These are phyloP conservation scores for Xylaria sp. DNA, from an alignment of 2,329 filamentous ascomycete species.

Conservation along the genomic window DNA sequence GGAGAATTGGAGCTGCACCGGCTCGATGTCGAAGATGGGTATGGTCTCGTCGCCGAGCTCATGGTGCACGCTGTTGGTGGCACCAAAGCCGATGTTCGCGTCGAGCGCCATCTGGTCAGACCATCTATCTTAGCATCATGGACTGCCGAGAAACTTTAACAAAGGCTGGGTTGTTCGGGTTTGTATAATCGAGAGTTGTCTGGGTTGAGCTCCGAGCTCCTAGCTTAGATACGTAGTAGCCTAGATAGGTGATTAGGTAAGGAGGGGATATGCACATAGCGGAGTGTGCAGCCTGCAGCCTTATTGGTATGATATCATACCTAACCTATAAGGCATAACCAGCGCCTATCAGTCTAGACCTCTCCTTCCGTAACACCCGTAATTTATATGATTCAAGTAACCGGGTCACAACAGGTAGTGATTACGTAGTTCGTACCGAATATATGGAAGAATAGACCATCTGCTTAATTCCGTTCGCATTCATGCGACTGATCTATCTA, in stretches of 20 bases:
- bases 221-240: too few species aligned
- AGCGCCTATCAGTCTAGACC: too few species aligned
- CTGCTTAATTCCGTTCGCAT: slow-evolving; percentile 3
- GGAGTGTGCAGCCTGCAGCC: slow-evolving; percentile 1
- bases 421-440: neutral
- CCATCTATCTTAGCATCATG: slow-evolving; percentile 45
- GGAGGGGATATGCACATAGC: slow-evolving; percentile 19
- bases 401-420: neutral
- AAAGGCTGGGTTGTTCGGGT: slow-evolving; percentile 32
- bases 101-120: slow-evolving; percentile 72
- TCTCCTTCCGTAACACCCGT: too few species aligned
- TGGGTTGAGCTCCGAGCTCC: neutral
- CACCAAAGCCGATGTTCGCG: slow-evolving; percentile 77
- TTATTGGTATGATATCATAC: too few species aligned
- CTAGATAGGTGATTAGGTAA: slow-evolving; percentile 6
- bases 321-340: too few species aligned
- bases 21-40: slow-evolving; percentile 95
- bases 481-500: slow-evolving; percentile 4
- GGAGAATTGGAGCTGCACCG: slow-evolving; percentile 92
- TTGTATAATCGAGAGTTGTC: slow-evolving; percentile 7
- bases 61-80: slow-evolving; percentile 66
- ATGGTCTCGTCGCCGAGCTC: slow-evolving; percentile 70
- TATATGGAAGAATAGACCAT: slow-evolving; percentile 9
- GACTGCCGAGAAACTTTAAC: slow-evolving; percentile 25
- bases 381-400: too few species aligned